Evolutionary conservation across 2,329 filamentous ascomycete genomes (phyloP).

Genomic region (Colletotrichum neosansevieriae): DNA sequence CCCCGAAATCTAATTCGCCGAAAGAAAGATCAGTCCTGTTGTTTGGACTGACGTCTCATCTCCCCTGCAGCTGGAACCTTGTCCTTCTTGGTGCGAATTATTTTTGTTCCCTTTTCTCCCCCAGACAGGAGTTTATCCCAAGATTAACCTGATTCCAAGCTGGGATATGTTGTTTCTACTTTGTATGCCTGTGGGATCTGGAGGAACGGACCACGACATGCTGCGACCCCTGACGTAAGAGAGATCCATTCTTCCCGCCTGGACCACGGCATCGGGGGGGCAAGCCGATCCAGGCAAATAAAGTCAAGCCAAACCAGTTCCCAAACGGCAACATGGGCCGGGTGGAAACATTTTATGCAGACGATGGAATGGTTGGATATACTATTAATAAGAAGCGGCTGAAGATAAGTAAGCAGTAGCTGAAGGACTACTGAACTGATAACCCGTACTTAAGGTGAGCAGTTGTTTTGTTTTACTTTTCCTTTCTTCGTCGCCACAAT

Average conservation of each 20-base stretch:
- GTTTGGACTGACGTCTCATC: constrained; percentile 22
- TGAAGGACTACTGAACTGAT: too few species aligned
- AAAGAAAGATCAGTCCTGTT: not conserved
- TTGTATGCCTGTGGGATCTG: not conserved
- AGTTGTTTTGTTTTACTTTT: not conserved
- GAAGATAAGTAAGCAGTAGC: constrained; percentile 17
- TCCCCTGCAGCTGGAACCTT: constrained; percentile 3
- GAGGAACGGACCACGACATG: constrained; percentile 4
- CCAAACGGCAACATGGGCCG: constrained; percentile 8
- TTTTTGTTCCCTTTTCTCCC: not conserved
- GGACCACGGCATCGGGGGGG: too few species aligned
- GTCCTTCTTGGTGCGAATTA: not conserved
- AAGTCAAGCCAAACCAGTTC: not conserved
- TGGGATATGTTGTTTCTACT: too few species aligned
- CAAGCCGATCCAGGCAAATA: constrained; percentile 20
- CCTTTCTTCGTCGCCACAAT: not conserved
- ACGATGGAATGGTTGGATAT: not conserved
- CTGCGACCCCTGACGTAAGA: constrained; percentile 12
- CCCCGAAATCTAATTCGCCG: not conserved
- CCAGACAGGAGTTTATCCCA: not conserved
- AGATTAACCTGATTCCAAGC: too few species aligned
- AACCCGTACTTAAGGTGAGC: not conserved
- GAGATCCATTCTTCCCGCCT: not conserved
- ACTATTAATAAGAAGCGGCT: constrained; percentile 15
- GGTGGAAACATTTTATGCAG: not conserved